A percentile compares a stretch with the other conserved stretches of the same genome.
Evolutionary conservation across 2,329 filamentous ascomycete species (phyloP).

Genomic region (Shiraia bambusicola): DNA sequence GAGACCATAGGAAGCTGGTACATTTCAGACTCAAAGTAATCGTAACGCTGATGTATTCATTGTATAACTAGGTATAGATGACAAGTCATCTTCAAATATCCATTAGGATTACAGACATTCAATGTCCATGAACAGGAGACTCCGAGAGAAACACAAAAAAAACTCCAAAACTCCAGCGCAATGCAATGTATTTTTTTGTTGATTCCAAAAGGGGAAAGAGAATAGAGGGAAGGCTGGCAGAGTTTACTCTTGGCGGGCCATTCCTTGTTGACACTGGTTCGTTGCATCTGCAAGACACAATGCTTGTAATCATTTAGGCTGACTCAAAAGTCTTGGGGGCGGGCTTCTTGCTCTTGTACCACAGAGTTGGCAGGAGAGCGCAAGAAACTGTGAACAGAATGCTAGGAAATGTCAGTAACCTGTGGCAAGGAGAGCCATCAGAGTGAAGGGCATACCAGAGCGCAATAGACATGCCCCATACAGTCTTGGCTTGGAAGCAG

Average conservation of each 20-base stretch:
- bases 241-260: slow-evolving; percentile 19
- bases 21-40: not conserved
- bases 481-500: slow-evolving; percentile 81
- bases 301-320: slow-evolving; percentile 15
- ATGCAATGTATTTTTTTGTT: slow-evolving; percentile 19
- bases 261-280: slow-evolving; percentile 14
- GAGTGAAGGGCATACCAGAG: slow-evolving; percentile 58
- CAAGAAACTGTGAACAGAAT: slow-evolving; percentile 51
- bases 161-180: slow-evolving; percentile 23
- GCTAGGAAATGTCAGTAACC: slow-evolving; percentile 26
- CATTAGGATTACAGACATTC: slow-evolving; percentile 41
- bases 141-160: slow-evolving; percentile 8
- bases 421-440: fast-evolving
- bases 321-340: slow-evolving; percentile 39
- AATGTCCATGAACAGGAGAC: slow-evolving; percentile 29
- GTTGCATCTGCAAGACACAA: not conserved
- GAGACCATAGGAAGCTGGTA: too few relatives aligned
- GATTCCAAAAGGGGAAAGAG: slow-evolving; percentile 7
- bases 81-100: slow-evolving; percentile 5
- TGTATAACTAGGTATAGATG: not conserved
- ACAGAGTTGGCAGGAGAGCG: slow-evolving; percentile 50
- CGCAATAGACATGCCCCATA: slow-evolving; percentile 83
- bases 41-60: slow-evolving; percentile 1
- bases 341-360: slow-evolving; percentile 53
- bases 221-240: slow-evolving; percentile 9